These are phyloP conservation scores for Blastobotrys terrestris DNA, from an alignment of 805 yeast species.

Conservation along the genomic window DNA sequence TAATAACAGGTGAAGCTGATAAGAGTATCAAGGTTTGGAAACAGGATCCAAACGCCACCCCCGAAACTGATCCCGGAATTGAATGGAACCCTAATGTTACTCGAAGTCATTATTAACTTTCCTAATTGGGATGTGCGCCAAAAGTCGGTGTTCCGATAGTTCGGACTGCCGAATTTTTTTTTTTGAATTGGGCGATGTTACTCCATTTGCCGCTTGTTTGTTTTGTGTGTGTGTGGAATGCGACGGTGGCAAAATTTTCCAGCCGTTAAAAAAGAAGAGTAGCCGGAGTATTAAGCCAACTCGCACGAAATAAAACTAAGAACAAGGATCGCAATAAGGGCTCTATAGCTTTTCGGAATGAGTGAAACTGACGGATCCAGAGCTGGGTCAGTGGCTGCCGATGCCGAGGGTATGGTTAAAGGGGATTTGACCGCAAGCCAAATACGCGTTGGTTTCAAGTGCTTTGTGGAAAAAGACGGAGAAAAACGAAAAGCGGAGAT, in stretches of 20 bases:
- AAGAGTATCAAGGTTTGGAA: slow-evolving; percentile 63
- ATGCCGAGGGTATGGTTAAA: background rate
- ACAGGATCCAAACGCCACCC: slow-evolving; percentile 35
- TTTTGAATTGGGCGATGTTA: no score
- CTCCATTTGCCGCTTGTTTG: no score
- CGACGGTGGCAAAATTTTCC: background rate
- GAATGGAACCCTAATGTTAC: slow-evolving; percentile 28
- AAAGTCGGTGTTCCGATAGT: background rate
- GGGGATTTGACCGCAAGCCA: slow-evolving; percentile 36
- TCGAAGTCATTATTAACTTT: background rate
- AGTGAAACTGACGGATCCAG: slow-evolving; percentile 7
- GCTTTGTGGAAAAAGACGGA: slow-evolving; percentile 74
- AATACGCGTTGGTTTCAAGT: slow-evolving; percentile 58
- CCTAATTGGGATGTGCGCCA: no score
- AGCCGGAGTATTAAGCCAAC: no score
- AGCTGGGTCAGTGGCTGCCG: slow-evolving; percentile 11
- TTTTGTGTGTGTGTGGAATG: no score
- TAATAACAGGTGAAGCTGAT: slow-evolving; percentile 87
- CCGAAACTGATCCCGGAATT: slow-evolving; percentile 34
- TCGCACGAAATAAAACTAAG: no score
- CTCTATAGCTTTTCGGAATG: background rate
- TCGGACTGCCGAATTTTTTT: no score
- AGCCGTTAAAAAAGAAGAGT: background rate
- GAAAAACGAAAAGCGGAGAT: slow-evolving; percentile 80
- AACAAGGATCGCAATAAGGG: no score